Percentiles rank a stretch among this genome's conserved stretches.
Evolutionary conservation across 257 asterid genomes (phyloP).

Genomic region (Lithospermum erythrorhizon): DNA sequence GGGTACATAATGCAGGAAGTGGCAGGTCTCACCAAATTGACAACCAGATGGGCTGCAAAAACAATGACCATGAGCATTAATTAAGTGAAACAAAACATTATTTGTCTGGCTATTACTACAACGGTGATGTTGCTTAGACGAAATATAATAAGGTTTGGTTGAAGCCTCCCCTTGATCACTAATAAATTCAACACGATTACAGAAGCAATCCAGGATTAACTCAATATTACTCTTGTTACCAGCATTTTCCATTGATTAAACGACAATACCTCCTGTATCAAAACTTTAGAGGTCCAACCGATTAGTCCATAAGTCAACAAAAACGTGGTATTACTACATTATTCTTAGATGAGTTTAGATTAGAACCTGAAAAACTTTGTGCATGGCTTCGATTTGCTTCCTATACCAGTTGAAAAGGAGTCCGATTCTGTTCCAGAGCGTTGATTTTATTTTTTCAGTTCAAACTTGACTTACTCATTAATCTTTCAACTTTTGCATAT

Average conservation of each 20-base stretch:
- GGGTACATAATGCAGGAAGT: slow-evolving; percentile 73
- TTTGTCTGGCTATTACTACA: neutral
- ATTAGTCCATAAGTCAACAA: slow-evolving; percentile 36
- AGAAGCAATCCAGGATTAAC: slow-evolving; percentile 11
- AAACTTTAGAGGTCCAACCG: slow-evolving; percentile 37
- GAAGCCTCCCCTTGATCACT: too few species aligned
- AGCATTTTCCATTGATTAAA: slow-evolving; percentile 32
- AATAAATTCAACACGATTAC: slow-evolving; percentile 4
- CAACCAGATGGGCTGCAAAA: slow-evolving; percentile 59
- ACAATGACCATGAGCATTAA: slow-evolving; percentile 1
- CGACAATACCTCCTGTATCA: slow-evolving; percentile 41
- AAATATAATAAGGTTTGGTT: neutral
- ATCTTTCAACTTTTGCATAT: slow-evolving; percentile 20
- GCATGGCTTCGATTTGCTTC: slow-evolving; percentile 99
- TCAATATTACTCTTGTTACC: slow-evolving; percentile 19
- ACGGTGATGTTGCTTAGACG: neutral
- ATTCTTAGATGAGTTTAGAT: slow-evolving; percentile 60
- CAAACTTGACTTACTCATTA: slow-evolving; percentile 24
- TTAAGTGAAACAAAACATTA: neutral
- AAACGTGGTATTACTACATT: slow-evolving; percentile 21
- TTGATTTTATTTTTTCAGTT: slow-evolving; percentile 42
- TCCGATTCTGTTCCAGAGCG: slow-evolving; percentile 83
- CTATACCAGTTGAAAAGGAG: slow-evolving; percentile 83
- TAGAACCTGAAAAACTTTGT: slow-evolving; percentile 98
- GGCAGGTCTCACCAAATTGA: slow-evolving; percentile 77